Conservation (phyloP, 805 yeast genomes). For the Saccharomyces jurei region DNA sequence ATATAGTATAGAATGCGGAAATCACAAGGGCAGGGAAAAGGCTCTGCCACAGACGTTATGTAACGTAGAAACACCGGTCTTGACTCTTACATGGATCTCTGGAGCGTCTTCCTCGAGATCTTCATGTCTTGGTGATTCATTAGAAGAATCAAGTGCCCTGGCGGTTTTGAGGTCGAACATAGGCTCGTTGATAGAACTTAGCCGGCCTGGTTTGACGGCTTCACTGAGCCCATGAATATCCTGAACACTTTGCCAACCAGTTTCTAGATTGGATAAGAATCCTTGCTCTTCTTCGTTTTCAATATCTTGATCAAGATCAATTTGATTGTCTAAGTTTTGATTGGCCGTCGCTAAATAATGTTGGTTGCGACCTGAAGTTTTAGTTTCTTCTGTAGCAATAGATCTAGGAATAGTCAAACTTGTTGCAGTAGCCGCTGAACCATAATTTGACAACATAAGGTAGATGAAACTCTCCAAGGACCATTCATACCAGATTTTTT, state of each 20-base stretch:
- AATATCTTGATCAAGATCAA: not conserved
- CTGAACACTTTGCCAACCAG: slow-evolving; percentile 27
- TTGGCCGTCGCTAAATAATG: not conserved
- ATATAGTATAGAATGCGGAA: not conserved
- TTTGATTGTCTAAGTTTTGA: slow-evolving; percentile 1
- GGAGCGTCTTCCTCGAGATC: slow-evolving; percentile 12
- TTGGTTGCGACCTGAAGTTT: not conserved
- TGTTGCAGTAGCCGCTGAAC: slow-evolving; percentile 1
- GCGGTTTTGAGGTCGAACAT: slow-evolving; percentile 2
- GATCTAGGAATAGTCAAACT: not conserved
- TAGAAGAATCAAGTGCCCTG: not conserved
- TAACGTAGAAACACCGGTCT: slow-evolving; percentile 34
- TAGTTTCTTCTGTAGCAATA: not conserved
- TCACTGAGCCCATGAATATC: slow-evolving; percentile 24
- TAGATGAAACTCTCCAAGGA: slow-evolving; percentile 44
- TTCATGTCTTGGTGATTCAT: not conserved
- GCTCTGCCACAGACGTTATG: slow-evolving; percentile 36
- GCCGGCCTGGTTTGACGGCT: not conserved
- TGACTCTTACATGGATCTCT: slow-evolving; percentile 36
- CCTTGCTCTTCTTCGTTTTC: slow-evolving; percentile 3
- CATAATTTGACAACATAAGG: slow-evolving; percentile 25
- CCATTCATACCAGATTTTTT: slow-evolving; percentile 64
- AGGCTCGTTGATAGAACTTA: slow-evolving; percentile 2
- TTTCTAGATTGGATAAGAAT: slow-evolving; percentile 7
- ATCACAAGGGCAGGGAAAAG: slow-evolving; percentile 19